Percentiles rank a stretch among this genome's conserved stretches.
Evolutionary conservation across 345 rosid species (phyloP).

Genomic region (Eucalyptus tenuipes): DNA sequence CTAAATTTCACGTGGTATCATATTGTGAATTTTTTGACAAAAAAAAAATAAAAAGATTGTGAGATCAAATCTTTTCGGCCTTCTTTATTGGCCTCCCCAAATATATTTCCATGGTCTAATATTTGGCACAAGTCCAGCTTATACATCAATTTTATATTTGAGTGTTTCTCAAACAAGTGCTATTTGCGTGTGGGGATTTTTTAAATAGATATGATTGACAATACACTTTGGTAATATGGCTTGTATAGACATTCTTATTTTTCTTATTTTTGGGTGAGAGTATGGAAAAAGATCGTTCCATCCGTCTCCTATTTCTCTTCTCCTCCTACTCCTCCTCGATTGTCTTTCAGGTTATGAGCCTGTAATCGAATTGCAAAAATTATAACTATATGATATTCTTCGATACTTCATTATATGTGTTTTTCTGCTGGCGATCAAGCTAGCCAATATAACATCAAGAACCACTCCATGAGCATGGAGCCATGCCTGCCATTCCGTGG

Average conservation of each 20-base stretch:
- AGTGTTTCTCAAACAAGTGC: not conserved
- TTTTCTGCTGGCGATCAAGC: not conserved
- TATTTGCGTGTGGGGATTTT: not conserved
- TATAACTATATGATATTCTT: not conserved
- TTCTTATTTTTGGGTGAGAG: not conserved
- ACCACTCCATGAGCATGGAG: not conserved
- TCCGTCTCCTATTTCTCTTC: not conserved
- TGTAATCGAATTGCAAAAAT: not conserved
- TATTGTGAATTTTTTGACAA: too few species aligned
- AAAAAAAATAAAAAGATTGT: not conserved
- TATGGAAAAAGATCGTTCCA: not conserved
- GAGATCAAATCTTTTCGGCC: not conserved
- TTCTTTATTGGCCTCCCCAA: not conserved
- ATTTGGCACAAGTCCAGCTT: not conserved
- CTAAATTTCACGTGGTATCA: rapidly evolving
- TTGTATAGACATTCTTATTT: not conserved
- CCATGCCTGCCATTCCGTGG: not conserved
- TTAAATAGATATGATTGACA: not conserved
- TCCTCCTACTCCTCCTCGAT: not conserved
- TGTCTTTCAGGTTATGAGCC: not conserved
- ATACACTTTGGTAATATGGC: not conserved
- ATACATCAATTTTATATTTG: not conserved
- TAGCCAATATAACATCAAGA: not conserved
- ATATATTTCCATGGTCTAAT: not conserved
- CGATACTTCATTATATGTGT: not conserved